phyloP scores from a whole-genome alignment of 257 asterid genomes.

The Solanum paucissectum region DNA sequence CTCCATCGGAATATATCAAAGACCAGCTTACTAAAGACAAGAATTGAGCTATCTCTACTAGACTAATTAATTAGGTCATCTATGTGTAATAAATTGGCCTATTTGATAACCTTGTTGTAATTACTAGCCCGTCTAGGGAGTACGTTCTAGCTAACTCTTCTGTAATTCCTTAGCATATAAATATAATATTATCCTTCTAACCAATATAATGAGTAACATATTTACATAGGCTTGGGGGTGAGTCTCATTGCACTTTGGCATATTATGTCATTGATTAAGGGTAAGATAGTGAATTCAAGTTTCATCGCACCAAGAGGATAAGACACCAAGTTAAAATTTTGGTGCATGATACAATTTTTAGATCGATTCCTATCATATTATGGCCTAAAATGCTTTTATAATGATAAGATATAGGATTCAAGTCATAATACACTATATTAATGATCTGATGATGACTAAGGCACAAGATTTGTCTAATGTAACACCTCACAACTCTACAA shows the following conservation, averaged over 20 bases:
- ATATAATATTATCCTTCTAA: neutral
- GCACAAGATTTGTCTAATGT: neutral
- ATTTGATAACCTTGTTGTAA: no score
- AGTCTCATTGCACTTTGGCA: neutral
- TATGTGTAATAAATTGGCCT: no score
- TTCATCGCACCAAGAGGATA: neutral
- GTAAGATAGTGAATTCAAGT: neutral
- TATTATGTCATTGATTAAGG: neutral
- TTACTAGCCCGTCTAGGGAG: neutral
- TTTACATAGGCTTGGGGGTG: neutral
- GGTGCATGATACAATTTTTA: neutral
- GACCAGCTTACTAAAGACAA: no score
- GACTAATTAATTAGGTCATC: neutral
- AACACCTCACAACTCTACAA: neutral
- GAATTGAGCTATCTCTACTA: no score
- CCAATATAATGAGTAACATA: neutral
- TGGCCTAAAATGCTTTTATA: neutral
- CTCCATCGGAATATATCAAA: no score
- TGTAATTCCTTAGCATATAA: neutral
- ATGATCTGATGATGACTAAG: neutral
- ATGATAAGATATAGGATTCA: neutral
- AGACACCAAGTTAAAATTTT: no score
- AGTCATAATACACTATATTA: neutral
- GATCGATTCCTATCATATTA: neutral
- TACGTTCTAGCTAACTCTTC: neutral